phyloP scores from a whole-genome alignment of 352 stramenopile species.

The Halophytophthora batemanensis region DNA sequence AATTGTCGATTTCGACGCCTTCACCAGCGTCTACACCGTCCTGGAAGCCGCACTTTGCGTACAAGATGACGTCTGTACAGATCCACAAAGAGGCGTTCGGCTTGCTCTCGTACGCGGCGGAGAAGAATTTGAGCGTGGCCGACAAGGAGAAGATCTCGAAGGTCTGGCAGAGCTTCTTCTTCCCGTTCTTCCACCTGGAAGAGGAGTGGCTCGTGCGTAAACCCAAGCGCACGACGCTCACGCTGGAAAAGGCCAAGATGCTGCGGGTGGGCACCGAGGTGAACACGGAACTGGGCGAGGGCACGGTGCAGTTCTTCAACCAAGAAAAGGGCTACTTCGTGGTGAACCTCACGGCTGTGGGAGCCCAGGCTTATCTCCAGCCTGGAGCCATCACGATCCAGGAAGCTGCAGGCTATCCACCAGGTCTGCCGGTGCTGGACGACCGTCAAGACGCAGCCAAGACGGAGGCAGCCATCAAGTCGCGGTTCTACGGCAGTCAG shows the following conservation, averaged over 20 bases:
- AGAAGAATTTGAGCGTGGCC: slow-evolving; percentile 76
- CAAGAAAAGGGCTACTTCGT: slow-evolving; percentile 52
- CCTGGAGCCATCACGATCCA: slow-evolving; percentile 72
- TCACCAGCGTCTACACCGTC: slow-evolving; percentile 7
- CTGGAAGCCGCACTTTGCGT: slow-evolving; percentile 76
- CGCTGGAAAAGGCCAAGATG: slow-evolving; percentile 59
- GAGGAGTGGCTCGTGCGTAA: slow-evolving; percentile 83
- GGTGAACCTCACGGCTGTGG: slow-evolving; percentile 60
- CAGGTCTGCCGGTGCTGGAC: slow-evolving; percentile 58
- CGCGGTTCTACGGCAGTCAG: slow-evolving; percentile 77
- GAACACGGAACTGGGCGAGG: slow-evolving; percentile 77
- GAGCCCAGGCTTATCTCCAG: slow-evolving; percentile 69
- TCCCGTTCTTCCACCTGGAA: slow-evolving; percentile 80
- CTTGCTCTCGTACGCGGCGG: slow-evolving; percentile 71
- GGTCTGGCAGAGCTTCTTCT: slow-evolving; percentile 82
- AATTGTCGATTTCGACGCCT: slow-evolving; percentile 1
- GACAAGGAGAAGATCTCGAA: slow-evolving; percentile 87
- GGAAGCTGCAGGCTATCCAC: slow-evolving; percentile 70
- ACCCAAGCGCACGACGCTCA: slow-evolving; percentile 62
- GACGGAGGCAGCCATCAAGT: slow-evolving; percentile 35
- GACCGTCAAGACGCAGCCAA: slow-evolving; percentile 52
- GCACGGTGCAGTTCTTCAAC: slow-evolving; percentile 79
- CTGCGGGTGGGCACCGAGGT: slow-evolving; percentile 70
- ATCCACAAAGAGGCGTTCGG: slow-evolving; percentile 86
- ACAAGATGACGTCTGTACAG: slow-evolving; percentile 66